Conservation (phyloP, 805 yeast species). For the Starmerella asiatica region DNA sequence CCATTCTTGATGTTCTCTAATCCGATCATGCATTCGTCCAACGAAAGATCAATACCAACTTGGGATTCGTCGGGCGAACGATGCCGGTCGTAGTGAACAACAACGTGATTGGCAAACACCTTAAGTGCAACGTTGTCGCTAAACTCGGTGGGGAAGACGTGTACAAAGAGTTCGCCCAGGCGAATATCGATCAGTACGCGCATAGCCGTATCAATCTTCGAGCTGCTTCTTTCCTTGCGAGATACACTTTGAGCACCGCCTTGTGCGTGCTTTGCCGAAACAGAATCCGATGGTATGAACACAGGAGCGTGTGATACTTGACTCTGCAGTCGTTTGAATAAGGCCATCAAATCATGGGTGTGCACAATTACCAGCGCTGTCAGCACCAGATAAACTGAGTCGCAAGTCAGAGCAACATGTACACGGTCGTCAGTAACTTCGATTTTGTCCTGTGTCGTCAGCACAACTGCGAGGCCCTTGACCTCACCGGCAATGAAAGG, state of each 20-base stretch:
- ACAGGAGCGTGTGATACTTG: conserved; percentile 16
- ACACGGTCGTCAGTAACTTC: conserved; percentile 44
- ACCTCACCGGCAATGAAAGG: conserved; percentile 56
- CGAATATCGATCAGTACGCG: conserved; percentile 56
- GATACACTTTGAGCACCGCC: not conserved
- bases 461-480: conserved; percentile 36
- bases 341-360: conserved; percentile 56
- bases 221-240: not conserved
- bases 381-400: conserved; percentile 44
- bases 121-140: conserved; percentile 65
- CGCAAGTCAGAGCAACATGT: conserved; percentile 26
- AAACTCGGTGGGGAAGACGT: conserved; percentile 71
- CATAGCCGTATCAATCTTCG: conserved; percentile 24
- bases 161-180: conserved; percentile 41
- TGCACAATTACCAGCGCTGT: conserved; percentile 83
- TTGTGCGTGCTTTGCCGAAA: conserved; percentile 5
- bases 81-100: conserved; percentile 22
- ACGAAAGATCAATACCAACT: conserved; percentile 45
- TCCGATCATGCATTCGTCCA: conserved; percentile 53
- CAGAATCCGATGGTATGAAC: too few species aligned
- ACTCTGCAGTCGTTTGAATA: conserved; percentile 17
- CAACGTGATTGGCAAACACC: conserved; percentile 22
- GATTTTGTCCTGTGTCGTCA: conserved; percentile 45
- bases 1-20: conserved; percentile 43
- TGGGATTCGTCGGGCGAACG: conserved; percentile 19